A percentile compares a stretch with the other conserved stretches of the same genome.
phyloP scores from a whole-genome alignment of 2,329 filamentous ascomycete genomes.

The Microdochium paspali region DNA sequence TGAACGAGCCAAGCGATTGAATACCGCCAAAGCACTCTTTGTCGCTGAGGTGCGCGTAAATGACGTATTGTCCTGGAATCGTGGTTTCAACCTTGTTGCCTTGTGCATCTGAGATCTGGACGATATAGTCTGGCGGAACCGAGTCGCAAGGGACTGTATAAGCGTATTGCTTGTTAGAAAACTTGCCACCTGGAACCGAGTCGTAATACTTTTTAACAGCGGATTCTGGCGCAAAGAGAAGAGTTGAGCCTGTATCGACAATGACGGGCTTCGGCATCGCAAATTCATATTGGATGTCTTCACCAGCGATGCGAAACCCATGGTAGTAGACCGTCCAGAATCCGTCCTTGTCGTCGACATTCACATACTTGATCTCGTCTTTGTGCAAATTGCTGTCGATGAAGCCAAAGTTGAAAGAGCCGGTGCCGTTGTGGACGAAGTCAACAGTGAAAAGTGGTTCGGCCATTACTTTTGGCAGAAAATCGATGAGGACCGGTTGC shows the following conservation, averaged over 20 bases:
- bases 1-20: conserved; percentile 40
- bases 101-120: conserved; percentile 38
- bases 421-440: conserved; percentile 34
- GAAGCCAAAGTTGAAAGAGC: conserved; percentile 41
- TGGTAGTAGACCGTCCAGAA: conserved; percentile 29
- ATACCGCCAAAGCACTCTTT: conserved; percentile 67
- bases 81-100: conserved; percentile 34
- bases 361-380: conserved; percentile 32
- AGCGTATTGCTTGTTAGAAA: conserved; percentile 34
- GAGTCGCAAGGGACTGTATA: conserved; percentile 50
- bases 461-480: conserved; percentile 29
- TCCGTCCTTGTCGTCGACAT: conserved; percentile 40
- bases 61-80: conserved; percentile 44
- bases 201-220: conserved; percentile 53
- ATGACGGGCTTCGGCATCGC: conserved; percentile 39
- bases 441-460: conserved; percentile 38
- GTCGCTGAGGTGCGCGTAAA: conserved; percentile 40
- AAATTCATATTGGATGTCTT: conserved; percentile 23
- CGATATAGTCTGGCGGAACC: conserved; percentile 45
- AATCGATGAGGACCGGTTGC: conserved; percentile 33
- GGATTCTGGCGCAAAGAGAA: conserved; percentile 49
- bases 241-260: conserved; percentile 59
- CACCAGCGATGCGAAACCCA: conserved; percentile 22
- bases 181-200: conserved; percentile 38
- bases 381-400: conserved; percentile 29